Evolutionary conservation across 306 rosid genomes (phyloP), one percentile per base, ranked within the genome.

Genomic region (Mimosa bimucronata): DNA sequence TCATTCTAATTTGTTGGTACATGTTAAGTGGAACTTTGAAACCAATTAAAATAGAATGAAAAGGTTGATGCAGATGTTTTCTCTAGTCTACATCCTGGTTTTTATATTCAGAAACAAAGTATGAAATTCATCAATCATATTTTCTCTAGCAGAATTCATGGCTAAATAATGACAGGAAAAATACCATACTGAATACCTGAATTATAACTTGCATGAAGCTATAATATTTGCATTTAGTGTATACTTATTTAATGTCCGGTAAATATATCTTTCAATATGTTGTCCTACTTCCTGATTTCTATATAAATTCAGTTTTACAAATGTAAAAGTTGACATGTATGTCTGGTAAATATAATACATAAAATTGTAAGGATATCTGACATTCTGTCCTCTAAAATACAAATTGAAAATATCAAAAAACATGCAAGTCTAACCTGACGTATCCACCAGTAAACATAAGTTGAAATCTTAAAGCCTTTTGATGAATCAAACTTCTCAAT

Each of bases 401-500:
- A 65, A 74, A 41, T 12, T 30, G 77, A 48, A 74, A 74, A 66
- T 73, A 29, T 71, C 53, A 62, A 53, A 69, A 42, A 68, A 71
- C 44, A 53, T 30, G 70, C 40, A 48, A 69, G 60, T 81, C 89
- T 73, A 80, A 91, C 99, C 97, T 95, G 99, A 50, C 98, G 99
- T 87, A 95, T 95, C 99, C 99, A 95, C 99, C 99, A 95, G 83
- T 93, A 95, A 71, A 95, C 99, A 82, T 95, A 95, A 9, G 99
- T 95, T 75, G 99, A 95, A 84, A 93, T 91, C 88, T 87, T 93
- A 87, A 84, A 95, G 55, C 99, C 99, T 82, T 90, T 95, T 31
- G 98, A 90, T 70, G 98, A 89, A 87, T 95, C 99, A 84, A 88
- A 95, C 84, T 95, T 95, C 79, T 95, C 99, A 80, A 93, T 95